A percentile compares a stretch with the other conserved stretches of the same genome.
phyloP scores from a whole-genome alignment of 441 rosid genomes.

The Jatropha podagrica region DNA sequence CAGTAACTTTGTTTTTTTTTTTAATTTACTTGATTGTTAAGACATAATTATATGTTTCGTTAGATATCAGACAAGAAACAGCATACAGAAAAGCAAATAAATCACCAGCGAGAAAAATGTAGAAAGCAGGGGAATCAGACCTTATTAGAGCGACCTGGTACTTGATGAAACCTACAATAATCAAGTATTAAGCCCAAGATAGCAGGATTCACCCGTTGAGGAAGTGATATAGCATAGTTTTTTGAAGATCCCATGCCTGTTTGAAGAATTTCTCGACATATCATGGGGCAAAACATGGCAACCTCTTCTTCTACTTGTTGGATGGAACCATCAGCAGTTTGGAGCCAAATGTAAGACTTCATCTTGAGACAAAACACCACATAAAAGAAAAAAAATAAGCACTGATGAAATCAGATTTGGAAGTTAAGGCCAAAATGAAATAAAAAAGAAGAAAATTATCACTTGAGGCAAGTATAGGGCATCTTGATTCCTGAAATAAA shows the following conservation, averaged over 20 bases:
- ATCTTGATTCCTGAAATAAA: slow-evolving; percentile 7
- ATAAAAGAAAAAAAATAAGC: neutral
- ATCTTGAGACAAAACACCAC: slow-evolving; percentile 35
- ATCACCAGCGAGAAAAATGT: neutral
- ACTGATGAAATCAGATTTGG: neutral
- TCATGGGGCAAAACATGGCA: slow-evolving; percentile 76
- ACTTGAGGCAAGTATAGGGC: neutral
- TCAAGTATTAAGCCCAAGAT: slow-evolving; percentile 57
- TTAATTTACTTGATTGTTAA: neutral
- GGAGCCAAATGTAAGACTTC: slow-evolving; percentile 72
- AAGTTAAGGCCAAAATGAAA: slow-evolving; percentile 1
- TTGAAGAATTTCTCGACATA: slow-evolving; percentile 55
- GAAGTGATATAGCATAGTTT: slow-evolving; percentile 64
- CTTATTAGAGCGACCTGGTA: slow-evolving; percentile 69
- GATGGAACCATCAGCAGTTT: slow-evolving; percentile 66
- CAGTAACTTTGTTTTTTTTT: neutral
- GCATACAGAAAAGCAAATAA: slow-evolving; percentile 3
- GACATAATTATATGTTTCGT: neutral
- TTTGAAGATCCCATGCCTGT: slow-evolving; percentile 64
- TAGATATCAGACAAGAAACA: neutral
- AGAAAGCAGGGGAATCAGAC: slow-evolving; percentile 27
- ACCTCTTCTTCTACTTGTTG: slow-evolving; percentile 80
- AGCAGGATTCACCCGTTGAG: slow-evolving; percentile 60
- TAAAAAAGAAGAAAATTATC: neutral
- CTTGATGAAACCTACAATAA: slow-evolving; percentile 73